These are phyloP conservation scores for Albatrellus ellisii DNA, from an alignment of 768 basidiomycete species.

Conservation along the genomic window DNA sequence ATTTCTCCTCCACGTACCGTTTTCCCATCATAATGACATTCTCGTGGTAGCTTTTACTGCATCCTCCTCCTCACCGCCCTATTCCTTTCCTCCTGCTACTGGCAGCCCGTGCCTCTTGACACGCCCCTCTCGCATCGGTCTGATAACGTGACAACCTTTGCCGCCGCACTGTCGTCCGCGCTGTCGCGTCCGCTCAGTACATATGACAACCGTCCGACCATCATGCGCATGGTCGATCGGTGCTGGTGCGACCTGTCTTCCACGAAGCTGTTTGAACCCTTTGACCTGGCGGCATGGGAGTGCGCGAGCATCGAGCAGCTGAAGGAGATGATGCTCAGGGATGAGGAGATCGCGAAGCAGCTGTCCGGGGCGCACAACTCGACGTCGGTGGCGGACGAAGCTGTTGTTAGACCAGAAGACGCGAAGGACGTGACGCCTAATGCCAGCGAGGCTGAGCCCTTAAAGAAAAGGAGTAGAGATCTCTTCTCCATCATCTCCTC, in stretches of 20 bases:
- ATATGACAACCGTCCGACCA: constrained; percentile 30
- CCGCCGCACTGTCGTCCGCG: constrained; percentile 41
- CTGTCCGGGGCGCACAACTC: background rate
- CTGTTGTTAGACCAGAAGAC: background rate
- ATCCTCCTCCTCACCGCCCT: constrained; percentile 71
- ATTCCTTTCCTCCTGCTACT: constrained; percentile 80
- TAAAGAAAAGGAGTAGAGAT: background rate
- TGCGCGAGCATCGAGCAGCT: constrained; percentile 40
- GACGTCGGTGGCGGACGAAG: background rate
- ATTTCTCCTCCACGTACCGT: background rate
- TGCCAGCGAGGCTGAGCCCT: background rate
- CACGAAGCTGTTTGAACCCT: constrained; percentile 59
- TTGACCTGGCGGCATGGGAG: constrained; percentile 70
- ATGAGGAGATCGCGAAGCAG: constrained; percentile 12
- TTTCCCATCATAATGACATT: background rate
- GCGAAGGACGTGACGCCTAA: no score
- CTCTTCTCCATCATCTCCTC: background rate
- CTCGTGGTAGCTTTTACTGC: constrained; percentile 63
- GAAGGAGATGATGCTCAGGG: constrained; percentile 23
- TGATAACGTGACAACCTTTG: constrained; percentile 59
- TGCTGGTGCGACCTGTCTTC: constrained; percentile 78
- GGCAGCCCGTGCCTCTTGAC: constrained; percentile 67
- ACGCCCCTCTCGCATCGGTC: constrained; percentile 43
- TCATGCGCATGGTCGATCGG: constrained; percentile 58
- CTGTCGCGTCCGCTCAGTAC: constrained; percentile 24